Percentiles rank a stretch among this genome's conserved stretches.
Conservation (phyloP, 2,329 filamentous ascomycete species). For the Penicillium glabrum region DNA sequence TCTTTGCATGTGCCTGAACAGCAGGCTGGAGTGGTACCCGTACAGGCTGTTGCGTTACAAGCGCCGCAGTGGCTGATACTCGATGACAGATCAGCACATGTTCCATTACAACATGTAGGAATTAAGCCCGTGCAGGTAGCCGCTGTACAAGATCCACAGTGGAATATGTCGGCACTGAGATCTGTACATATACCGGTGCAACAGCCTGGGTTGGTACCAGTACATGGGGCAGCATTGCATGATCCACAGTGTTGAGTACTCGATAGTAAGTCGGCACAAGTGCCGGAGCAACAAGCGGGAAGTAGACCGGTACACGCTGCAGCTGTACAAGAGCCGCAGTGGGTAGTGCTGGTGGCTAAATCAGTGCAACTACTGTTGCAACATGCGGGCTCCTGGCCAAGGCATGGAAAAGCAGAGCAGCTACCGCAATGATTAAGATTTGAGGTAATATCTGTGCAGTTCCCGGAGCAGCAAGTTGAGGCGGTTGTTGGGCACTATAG, state of each 20-base stretch:
- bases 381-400: conserved; percentile 4
- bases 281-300: conserved; percentile 7
- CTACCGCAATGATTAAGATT: conserved; percentile 10
- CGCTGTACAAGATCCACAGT: conserved; percentile 9
- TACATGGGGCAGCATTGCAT: conserved; percentile 1
- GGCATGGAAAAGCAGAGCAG: conserved; percentile 10
- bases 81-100: conserved; percentile 1
- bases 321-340: conserved; percentile 6
- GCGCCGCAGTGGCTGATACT: neutral
- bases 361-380: conserved; percentile 9
- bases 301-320: neutral
- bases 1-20: conserved; percentile 11
- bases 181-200: conserved; percentile 9
- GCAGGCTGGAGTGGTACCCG: conserved; percentile 5
- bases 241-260: conserved; percentile 9
- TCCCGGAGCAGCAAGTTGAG: conserved; percentile 14
- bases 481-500: conserved; percentile 6
- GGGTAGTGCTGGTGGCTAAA: conserved; percentile 1
- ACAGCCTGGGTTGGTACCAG: neutral
- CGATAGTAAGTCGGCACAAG: conserved; percentile 2
- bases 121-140: conserved; percentile 1
- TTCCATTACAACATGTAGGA: conserved; percentile 7
- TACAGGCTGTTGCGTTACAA: neutral
- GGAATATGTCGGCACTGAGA: conserved; percentile 1
- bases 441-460: conserved; percentile 7